A percentile compares a stretch with the other conserved stretches of the same genome.
Evolutionary conservation across 768 basidiomycete species (phyloP).

Genomic region (Coprinellus micaceus): DNA sequence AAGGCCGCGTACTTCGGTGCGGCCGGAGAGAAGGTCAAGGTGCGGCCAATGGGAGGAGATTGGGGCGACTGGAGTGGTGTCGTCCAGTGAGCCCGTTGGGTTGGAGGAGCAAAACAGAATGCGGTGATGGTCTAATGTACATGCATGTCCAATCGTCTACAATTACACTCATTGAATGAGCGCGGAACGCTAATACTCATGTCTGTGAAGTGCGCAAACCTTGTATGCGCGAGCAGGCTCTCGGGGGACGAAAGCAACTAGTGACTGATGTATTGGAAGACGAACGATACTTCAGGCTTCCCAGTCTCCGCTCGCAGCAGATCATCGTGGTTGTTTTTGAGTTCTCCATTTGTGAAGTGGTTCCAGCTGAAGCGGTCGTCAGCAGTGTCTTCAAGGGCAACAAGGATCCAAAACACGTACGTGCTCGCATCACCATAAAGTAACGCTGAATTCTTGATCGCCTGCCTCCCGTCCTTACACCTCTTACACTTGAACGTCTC

Average conservation of each 20-base stretch:
- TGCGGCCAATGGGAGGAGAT: slow-evolving; percentile 62
- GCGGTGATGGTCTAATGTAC: slow-evolving; percentile 12
- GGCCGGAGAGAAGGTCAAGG: slow-evolving; percentile 71
- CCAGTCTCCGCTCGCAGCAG: slow-evolving; percentile 88
- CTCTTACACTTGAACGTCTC: slow-evolving; percentile 97
- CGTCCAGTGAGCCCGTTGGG: slow-evolving; percentile 37
- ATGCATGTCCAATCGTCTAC: slow-evolving; percentile 16
- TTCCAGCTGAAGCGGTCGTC: slow-evolving; percentile 70
- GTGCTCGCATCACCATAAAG: slow-evolving; percentile 97
- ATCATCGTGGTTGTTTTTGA: slow-evolving; percentile 93
- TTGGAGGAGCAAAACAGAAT: slow-evolving; percentile 9
- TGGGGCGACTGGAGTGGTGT: slow-evolving; percentile 75
- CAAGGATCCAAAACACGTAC: slow-evolving; percentile 47
- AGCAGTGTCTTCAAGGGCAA: neutral
- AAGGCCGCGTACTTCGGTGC: slow-evolving; percentile 79
- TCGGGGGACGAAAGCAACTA: too few relatives aligned
- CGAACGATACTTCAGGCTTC: slow-evolving; percentile 81
- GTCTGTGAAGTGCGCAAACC: neutral
- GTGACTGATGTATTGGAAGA: slow-evolving; percentile 95
- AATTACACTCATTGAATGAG: slow-evolving; percentile 8
- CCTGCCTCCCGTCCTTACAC: slow-evolving; percentile 82
- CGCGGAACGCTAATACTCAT: slow-evolving; percentile 5
- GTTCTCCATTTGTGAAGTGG: slow-evolving; percentile 86
- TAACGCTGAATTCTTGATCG: slow-evolving; percentile 77
- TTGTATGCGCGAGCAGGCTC: too few relatives aligned